Percentiles rank a stretch among this genome's conserved stretches.
phyloP scores from a whole-genome alignment of 257 asterid species.

The Solanum clarkiae region DNA sequence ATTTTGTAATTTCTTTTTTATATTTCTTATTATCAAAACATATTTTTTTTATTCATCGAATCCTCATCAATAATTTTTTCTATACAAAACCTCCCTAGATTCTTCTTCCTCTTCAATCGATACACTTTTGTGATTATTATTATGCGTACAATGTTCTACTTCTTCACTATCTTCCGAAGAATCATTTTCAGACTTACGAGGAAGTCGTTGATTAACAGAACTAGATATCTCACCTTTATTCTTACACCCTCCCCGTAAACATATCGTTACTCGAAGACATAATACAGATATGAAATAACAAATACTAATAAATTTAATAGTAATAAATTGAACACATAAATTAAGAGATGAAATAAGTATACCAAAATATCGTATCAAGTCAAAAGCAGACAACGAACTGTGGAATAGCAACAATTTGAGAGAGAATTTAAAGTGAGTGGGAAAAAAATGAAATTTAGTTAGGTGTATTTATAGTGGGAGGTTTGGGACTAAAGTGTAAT shows the following conservation, averaged over 20 bases:
- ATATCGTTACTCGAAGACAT: neutral
- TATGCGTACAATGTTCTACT: neutral
- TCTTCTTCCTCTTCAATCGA: neutral
- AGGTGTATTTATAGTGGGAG: neutral
- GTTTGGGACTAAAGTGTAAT: neutral
- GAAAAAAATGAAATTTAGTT: neutral
- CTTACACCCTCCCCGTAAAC: neutral
- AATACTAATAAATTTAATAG: neutral
- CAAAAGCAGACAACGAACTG: rapidly evolving
- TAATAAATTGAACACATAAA: neutral
- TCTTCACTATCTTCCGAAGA: neutral
- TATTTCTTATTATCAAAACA: neutral
- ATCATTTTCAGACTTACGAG: neutral
- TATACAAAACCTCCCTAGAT: neutral
- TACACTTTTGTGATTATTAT: neutral
- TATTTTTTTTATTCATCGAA: neutral
- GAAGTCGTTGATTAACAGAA: neutral
- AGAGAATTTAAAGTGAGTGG: neutral
- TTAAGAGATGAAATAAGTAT: rapidly evolving
- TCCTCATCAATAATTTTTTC: neutral
- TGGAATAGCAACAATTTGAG: neutral
- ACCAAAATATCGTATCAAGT: neutral
- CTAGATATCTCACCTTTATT: neutral
- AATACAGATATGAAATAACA: neutral
- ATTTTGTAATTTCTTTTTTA: neutral